Percentiles rank a stretch among this genome's conserved stretches.
phyloP scores from a whole-genome alignment of 108 stramenopile species.

The Epithemia pelagica region DNA sequence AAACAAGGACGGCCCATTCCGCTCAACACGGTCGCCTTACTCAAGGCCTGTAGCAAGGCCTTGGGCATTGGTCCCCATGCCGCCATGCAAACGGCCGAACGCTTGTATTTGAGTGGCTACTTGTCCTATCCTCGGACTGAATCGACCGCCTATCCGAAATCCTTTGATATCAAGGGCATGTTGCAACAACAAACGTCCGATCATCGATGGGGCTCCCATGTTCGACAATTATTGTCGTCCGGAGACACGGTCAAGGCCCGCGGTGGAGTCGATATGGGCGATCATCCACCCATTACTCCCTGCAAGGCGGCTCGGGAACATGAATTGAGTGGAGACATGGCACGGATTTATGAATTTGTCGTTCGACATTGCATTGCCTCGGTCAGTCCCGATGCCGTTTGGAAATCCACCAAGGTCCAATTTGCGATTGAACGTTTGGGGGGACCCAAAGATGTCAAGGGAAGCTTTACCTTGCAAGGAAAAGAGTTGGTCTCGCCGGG shows the following conservation, averaged over 20 bases:
- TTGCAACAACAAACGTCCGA: slow-evolving; percentile 66
- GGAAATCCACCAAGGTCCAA: slow-evolving; percentile 64
- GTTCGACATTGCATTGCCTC: slow-evolving; percentile 85
- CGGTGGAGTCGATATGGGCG: slow-evolving; percentile 85
- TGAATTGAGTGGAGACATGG: slow-evolving; percentile 74
- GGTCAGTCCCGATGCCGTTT: slow-evolving; percentile 82
- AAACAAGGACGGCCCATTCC: slow-evolving; percentile 83
- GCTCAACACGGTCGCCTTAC: slow-evolving; percentile 68
- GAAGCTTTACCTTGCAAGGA: slow-evolving; percentile 62
- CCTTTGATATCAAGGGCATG: slow-evolving; percentile 73
- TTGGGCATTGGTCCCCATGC: slow-evolving; percentile 80
- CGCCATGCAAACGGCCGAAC: slow-evolving; percentile 70
- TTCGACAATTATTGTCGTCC: slow-evolving; percentile 42
- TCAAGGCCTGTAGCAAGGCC: slow-evolving; percentile 80
- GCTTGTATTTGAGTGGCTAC: slow-evolving; percentile 80
- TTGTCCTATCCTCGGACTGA: slow-evolving; percentile 83
- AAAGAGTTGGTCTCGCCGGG: slow-evolving; percentile 72
- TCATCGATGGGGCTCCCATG: slow-evolving; percentile 68
- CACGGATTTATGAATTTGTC: slow-evolving; percentile 82
- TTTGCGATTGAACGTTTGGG: slow-evolving; percentile 63
- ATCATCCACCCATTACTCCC: slow-evolving; percentile 85
- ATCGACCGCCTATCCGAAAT: slow-evolving; percentile 71
- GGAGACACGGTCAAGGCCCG: slow-evolving; percentile 33
- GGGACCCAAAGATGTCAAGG: slow-evolving; percentile 34
- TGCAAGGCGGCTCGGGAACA: slow-evolving; percentile 47